A percentile compares a stretch with the other conserved stretches of the same genome.
These are phyloP conservation scores for Luffa acutangula DNA, from an alignment of 306 rosid species.

Conservation along the genomic window DNA sequence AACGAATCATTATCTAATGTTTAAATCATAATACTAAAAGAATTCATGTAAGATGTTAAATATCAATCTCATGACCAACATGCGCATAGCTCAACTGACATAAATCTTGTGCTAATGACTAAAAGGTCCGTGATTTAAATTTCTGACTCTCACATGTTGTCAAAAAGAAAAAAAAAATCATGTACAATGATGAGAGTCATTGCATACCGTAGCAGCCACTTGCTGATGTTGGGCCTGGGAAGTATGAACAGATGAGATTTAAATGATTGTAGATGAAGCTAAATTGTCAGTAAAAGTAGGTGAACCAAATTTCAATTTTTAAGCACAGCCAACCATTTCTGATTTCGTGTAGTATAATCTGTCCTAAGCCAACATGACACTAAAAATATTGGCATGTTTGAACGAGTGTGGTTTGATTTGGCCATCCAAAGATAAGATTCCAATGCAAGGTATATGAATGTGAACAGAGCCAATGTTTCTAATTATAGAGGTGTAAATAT, in stretches of 20 bases:
- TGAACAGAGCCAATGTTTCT: background rate
- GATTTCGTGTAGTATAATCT: slow-evolving; percentile 1
- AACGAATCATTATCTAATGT: background rate
- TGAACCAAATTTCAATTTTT: background rate
- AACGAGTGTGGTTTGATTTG: background rate
- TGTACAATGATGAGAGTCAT: background rate
- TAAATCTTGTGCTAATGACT: too few relatives aligned
- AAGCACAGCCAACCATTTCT: background rate
- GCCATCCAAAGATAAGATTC: background rate
- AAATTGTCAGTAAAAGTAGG: slow-evolving; percentile 1
- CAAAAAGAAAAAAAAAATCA: too few relatives aligned
- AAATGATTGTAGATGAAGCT: background rate
- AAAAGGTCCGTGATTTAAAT: too few relatives aligned
- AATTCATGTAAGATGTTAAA: background rate
- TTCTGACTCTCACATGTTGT: too few relatives aligned
- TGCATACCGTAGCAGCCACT: background rate
- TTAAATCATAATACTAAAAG: background rate
- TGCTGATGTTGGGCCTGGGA: background rate
- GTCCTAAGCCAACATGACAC: background rate
- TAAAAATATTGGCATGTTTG: background rate
- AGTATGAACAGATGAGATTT: background rate
- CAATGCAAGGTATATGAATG: background rate
- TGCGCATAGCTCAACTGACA: too few relatives aligned
- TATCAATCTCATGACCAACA: background rate
- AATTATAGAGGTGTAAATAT: background rate